Evolutionary conservation across 768 basidiomycete genomes (phyloP), one percentile per base, ranked within the genome.

Genomic region (Suillus luteus): DNA sequence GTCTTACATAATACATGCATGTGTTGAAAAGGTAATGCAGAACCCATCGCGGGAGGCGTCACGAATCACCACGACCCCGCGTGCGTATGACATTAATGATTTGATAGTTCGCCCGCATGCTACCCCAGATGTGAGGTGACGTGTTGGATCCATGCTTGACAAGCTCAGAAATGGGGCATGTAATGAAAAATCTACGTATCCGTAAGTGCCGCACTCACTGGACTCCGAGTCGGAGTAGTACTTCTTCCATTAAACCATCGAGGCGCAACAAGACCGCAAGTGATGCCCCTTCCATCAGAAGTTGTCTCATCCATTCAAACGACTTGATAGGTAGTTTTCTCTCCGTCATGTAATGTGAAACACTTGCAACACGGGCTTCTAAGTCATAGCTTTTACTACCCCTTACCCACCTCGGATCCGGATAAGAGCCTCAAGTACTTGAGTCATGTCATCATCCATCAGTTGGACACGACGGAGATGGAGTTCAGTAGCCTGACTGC

Each of bases 1-100:
- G 35, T 27, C 24, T 58, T 58, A 58, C 40, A 19, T 58, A 58
- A 58, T 27, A 41, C 17, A 27, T 10, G n/a, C n/a, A n/a, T n/a
- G n/a, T n/a, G 15, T 58, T 58, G 17, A 41, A 27, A 58, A 41
- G 57, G 57, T 15, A 31, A 58, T 58, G 57, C 38, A 58, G 57
- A 40, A 31, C 41, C 57, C 24, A 41, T 58, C 55, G 55, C 55
- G 55, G 55, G 55, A 57, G 37, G 38, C 17, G 17, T 58, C 19
- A 54, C 24, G 27, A 52, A 58, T 58, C 57, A 58, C 57, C 57
- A 58, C 57, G 57, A 58, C 57, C 57, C 40, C 57, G 57, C 57
- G 6, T 58, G 57, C 57, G 22, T 41, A 33, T 52, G 51, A 33
- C 17, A 33, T 33, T 6, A 35, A 35, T 35, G 48, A 49, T 14